Percentiles rank a stretch among this genome's conserved stretches.
These are phyloP conservation scores for Ogataea nakhonphanomensis DNA, from an alignment of 805 yeast species.

Conservation along the genomic window DNA sequence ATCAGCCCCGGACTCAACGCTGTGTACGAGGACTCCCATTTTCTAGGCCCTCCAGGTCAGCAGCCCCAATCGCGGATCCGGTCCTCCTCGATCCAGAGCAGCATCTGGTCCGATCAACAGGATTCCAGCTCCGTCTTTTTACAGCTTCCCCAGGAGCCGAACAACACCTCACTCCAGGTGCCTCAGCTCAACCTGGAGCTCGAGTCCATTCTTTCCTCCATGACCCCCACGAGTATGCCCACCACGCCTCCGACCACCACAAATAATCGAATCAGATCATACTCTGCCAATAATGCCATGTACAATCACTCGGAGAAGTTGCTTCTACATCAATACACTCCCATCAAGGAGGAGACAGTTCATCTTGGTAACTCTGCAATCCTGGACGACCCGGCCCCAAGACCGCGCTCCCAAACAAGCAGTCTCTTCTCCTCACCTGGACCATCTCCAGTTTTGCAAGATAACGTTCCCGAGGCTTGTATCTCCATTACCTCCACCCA, in stretches of 20 bases:
- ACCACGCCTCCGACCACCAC: conserved; percentile 18
- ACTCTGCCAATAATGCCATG: conserved; percentile 41
- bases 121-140: conserved; percentile 20
- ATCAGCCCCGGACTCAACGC: conserved; percentile 28
- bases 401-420: conserved; percentile 43
- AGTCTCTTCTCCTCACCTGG: conserved; percentile 20
- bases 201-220: conserved; percentile 19
- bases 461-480: conserved; percentile 57
- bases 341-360: conserved; percentile 24
- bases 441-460: conserved; percentile 37
- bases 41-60: conserved; percentile 13
- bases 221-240: conserved; percentile 17
- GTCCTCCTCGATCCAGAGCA: conserved; percentile 53
- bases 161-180: conserved; percentile 18
- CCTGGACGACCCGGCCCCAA: conserved; percentile 15
- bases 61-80: conserved; percentile 38
- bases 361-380: conserved; percentile 13
- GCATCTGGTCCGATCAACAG: conserved; percentile 54
- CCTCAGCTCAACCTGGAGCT: conserved; percentile 28
- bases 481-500: conserved; percentile 67
- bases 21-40: conserved; percentile 24
- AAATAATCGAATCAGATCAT: conserved; percentile 43
- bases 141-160: conserved; percentile 13
- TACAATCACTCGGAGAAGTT: conserved; percentile 30
- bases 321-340: conserved; percentile 23